Evolutionary conservation across 495 filamentous ascomycete species (phyloP).

Genomic region (Terfezia boudieri): DNA sequence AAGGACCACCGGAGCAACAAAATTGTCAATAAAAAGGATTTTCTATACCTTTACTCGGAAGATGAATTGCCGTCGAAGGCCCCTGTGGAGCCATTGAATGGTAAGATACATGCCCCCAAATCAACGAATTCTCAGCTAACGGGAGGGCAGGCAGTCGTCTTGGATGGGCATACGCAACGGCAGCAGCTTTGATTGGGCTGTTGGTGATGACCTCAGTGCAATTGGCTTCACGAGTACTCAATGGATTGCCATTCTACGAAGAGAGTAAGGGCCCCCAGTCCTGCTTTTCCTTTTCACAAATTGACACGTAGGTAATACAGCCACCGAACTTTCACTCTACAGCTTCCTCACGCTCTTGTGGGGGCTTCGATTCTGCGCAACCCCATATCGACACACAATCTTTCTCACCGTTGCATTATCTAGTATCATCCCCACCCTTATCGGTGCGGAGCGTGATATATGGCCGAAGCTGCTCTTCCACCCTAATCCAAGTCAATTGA

Average conservation of each 20-base stretch:
- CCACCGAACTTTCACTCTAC: conserved; percentile 11
- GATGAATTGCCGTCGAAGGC: conserved; percentile 11
- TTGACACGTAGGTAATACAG: background rate
- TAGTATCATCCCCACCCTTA: conserved; percentile 9
- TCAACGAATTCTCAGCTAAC: too few species aligned
- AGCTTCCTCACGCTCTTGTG: conserved; percentile 7
- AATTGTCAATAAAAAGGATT: conserved; percentile 13
- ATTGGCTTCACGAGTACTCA: conserved; percentile 1
- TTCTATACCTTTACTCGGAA: conserved; percentile 10
- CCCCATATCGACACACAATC: conserved; percentile 9
- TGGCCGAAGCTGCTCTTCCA: conserved; percentile 15
- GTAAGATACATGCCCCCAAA: conserved; percentile 2
- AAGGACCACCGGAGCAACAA: conserved; percentile 7
- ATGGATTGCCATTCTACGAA: conserved; percentile 3
- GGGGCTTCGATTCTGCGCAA: conserved; percentile 14
- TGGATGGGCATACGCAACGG: conserved; percentile 10
- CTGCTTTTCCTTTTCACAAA: background rate
- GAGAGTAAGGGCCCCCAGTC: conserved; percentile 2
- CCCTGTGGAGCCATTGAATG: conserved; percentile 11
- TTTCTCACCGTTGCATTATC: conserved; percentile 7
- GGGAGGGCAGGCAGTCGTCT: conserved; percentile 8
- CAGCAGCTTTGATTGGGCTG: conserved; percentile 6
- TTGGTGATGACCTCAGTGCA: conserved; percentile 2
- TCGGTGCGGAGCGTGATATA: conserved; percentile 11
- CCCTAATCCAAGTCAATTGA: conserved; percentile 9